Conservation (phyloP, 306 rosid species). For the Ammopiptanthus mongolicus region DNA sequence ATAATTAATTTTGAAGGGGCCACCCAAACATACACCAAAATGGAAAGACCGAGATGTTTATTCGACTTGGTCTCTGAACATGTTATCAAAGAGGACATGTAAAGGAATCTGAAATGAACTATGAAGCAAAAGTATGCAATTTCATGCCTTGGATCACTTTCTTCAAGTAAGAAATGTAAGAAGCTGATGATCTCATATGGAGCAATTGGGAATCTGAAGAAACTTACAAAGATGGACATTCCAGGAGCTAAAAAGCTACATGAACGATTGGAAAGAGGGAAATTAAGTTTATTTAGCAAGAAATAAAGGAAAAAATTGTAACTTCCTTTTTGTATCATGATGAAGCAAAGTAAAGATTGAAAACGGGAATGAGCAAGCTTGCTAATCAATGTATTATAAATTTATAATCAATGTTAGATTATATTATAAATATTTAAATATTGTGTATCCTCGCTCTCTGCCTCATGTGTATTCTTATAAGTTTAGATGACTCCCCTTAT, state of each 20-base stretch:
- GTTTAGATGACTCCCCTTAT: neutral
- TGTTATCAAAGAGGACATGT: neutral
- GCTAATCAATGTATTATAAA: slow-evolving; percentile 26
- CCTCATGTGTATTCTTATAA: neutral
- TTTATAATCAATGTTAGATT: slow-evolving; percentile 4
- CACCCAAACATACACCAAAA: neutral
- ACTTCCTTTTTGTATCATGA: slow-evolving; percentile 22
- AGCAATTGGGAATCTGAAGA: slow-evolving; percentile 94
- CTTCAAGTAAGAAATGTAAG: slow-evolving; percentile 74
- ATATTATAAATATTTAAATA: slow-evolving; percentile 10
- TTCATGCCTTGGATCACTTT: slow-evolving; percentile 61
- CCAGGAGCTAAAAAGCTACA: slow-evolving; percentile 82
- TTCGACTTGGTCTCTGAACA: neutral
- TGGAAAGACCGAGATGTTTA: neutral
- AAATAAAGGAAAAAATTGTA: slow-evolving; percentile 35
- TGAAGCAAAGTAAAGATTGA: slow-evolving; percentile 33
- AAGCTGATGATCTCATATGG: slow-evolving; percentile 90
- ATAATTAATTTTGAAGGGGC: neutral
- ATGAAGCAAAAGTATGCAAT: slow-evolving; percentile 90
- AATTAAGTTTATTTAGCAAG: slow-evolving; percentile 60
- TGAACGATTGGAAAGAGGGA: slow-evolving; percentile 78
- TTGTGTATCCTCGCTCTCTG: neutral
- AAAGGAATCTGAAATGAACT: too few relatives aligned
- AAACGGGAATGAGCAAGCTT: slow-evolving; percentile 35
- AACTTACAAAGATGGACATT: slow-evolving; percentile 84